These are phyloP conservation scores for Gastrolobium villosum DNA, from an alignment of 306 rosid species.

Conservation along the genomic window DNA sequence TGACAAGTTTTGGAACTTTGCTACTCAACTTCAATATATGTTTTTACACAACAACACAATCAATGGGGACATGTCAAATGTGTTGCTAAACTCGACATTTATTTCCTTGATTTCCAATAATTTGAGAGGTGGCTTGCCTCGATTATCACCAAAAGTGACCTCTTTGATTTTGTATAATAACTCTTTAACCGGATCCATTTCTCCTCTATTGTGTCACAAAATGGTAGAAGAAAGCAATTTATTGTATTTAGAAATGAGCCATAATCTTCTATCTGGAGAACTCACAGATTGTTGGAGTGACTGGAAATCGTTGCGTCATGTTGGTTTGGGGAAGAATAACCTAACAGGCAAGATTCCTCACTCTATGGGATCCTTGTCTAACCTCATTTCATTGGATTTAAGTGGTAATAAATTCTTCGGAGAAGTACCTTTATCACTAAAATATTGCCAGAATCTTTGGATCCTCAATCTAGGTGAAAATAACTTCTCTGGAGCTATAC, in stretches of 20 bases:
- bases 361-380: constrained; percentile 22
- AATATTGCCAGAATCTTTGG: not conserved
- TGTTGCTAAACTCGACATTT: not conserved
- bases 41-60: constrained; percentile 13
- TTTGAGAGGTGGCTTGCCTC: constrained; percentile 42
- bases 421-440: constrained; percentile 14
- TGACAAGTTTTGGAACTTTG: constrained; percentile 41
- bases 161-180: not conserved
- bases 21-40: not conserved
- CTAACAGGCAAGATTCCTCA: constrained; percentile 40
- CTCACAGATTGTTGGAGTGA: constrained; percentile 43
- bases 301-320: not conserved
- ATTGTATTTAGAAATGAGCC: constrained; percentile 19
- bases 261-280: constrained; percentile 29
- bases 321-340: constrained; percentile 23
- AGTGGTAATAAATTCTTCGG: constrained; percentile 20
- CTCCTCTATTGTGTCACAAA: constrained; percentile 14
- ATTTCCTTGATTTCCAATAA: not conserved
- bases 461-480: constrained; percentile 17
- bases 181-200: constrained; percentile 46
- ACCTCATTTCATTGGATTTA: not conserved
- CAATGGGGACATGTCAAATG: constrained; percentile 35
- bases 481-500: constrained; percentile 5
- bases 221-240: constrained; percentile 19
- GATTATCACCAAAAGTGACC: constrained; percentile 18